Evolutionary conservation across 2,329 filamentous ascomycete species (phyloP), one percentile per base, ranked within the genome.

Genomic region (Ceratocystis alfenasii): DNA sequence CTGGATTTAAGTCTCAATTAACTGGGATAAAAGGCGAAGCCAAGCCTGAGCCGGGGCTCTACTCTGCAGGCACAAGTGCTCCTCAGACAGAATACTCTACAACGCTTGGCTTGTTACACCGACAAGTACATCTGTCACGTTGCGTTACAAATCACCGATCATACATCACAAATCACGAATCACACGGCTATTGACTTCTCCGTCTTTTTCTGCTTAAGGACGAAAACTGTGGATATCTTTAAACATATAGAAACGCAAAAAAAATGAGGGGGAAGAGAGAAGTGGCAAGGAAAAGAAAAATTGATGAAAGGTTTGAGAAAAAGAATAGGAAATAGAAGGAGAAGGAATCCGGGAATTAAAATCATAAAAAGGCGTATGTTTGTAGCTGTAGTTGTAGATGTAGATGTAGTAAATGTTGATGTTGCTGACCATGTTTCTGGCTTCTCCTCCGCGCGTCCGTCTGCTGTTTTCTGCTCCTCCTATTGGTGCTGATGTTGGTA

Each of bases 151-250:
- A 41, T 41, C 12, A 41, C 10, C 36, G 3, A 41, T 41, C 36
- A 41, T 15, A 41, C n/a, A 25, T 3, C 10, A 50, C 48, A 50
- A 50, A 50, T 50, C n/a, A 50, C 7, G 48, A 50, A 6, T 50
- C 22, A 55, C 20, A 25, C 10, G 12, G 25, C 3, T 25, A 33
- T 60, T 5, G 28, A 10, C 30, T 33, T 33, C 1, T 60, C 25
- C n/a, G 8, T 30, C 55, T 20, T 60, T 59, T 33, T 36, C 17
- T 28, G 10, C 55, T 30, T 44, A 17, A 25, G 33, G 46, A 22
- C 60, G n/a, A 25, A 55, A 55, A 55, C 50, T 55, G 50, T 55
- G 50, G 50, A 55, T 55, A 55, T 55, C 50, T 55, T 55, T 55
- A 25, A 55, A 45, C 20, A 62, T 55, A 30, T 10, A 48, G 15